phyloP scores from a whole-genome alignment of 202 grass and related monocot species.

The Thinopyrum obtusiflorum region DNA sequence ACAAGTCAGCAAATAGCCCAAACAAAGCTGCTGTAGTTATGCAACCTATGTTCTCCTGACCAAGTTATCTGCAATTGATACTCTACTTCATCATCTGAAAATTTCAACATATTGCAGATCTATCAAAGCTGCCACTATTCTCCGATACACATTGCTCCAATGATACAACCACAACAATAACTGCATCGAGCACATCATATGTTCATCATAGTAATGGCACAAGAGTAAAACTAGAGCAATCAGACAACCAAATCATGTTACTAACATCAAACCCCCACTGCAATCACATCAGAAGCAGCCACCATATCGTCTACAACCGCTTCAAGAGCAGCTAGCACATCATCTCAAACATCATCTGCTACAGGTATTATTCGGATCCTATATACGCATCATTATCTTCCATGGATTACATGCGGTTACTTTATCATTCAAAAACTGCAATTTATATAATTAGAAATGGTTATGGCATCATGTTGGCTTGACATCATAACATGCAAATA shows the following conservation, averaged over 20 bases:
- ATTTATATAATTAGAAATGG: no score
- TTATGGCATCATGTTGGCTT: no score
- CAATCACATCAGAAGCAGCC: not conserved
- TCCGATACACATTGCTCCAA: not conserved
- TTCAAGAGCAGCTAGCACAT: no score
- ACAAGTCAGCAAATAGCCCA: conserved; percentile 41
- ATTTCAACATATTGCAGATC: conserved; percentile 31
- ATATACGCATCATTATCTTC: no score
- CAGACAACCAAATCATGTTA: conserved; percentile 14
- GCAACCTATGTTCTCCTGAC: not conserved
- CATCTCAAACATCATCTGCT: no score
- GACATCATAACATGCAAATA: no score
- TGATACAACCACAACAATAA: not conserved
- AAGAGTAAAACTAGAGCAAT: conserved; percentile 11
- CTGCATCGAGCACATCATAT: not conserved
- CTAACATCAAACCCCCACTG: not conserved
- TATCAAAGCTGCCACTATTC: conserved; percentile 3
- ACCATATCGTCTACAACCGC: not conserved
- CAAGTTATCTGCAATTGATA: not conserved
- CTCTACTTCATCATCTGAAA: not conserved
- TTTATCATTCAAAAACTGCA: no score
- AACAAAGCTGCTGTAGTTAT: conserved; percentile 24
- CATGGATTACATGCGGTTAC: no score
- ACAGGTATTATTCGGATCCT: no score
- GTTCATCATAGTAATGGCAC: not conserved